These are phyloP conservation scores for Auriscalpium microsporum DNA, from an alignment of 768 basidiomycete species.

Conservation along the genomic window DNA sequence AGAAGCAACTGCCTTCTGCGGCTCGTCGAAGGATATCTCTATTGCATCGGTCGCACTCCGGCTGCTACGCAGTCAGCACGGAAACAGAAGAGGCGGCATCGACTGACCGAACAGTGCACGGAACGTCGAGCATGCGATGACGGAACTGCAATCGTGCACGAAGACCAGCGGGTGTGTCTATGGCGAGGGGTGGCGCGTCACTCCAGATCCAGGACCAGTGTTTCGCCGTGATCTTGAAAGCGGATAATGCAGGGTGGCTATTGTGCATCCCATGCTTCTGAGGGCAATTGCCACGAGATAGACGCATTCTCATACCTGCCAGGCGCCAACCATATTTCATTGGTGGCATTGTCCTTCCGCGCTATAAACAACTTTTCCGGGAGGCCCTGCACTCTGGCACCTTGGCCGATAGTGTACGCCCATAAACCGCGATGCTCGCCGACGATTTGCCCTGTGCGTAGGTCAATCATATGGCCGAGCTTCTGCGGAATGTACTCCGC, in stretches of 20 bases:
- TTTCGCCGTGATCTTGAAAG: conserved; percentile 23
- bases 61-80: no score
- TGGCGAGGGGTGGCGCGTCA: conserved; percentile 39
- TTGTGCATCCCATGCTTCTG: conserved; percentile 24
- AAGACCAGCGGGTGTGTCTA: conserved; percentile 38
- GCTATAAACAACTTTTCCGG: conserved; percentile 61
- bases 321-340: conserved; percentile 71
- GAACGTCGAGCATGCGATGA: conserved; percentile 53
- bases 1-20: conserved; percentile 60
- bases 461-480: conserved; percentile 61
- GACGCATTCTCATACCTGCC: conserved; percentile 39
- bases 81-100: no score
- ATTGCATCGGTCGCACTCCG: no score
- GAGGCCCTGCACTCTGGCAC: conserved; percentile 58
- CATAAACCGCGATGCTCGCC: conserved; percentile 70
- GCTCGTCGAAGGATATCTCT: conserved; percentile 39
- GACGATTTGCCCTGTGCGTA: conserved; percentile 42
- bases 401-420: conserved; percentile 82
- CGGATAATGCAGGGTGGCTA: conserved; percentile 50
- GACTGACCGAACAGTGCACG: conserved; percentile 34
- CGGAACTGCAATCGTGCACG: conserved; percentile 51
- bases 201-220: conserved; percentile 77
- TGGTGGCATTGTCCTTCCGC: conserved; percentile 51
- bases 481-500: conserved; percentile 69
- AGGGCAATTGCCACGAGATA: no score